A percentile compares a stretch with the other conserved stretches of the same genome.
phyloP scores from a whole-genome alignment of 805 yeast genomes.

The Metschnikowia noctiluminum region DNA sequence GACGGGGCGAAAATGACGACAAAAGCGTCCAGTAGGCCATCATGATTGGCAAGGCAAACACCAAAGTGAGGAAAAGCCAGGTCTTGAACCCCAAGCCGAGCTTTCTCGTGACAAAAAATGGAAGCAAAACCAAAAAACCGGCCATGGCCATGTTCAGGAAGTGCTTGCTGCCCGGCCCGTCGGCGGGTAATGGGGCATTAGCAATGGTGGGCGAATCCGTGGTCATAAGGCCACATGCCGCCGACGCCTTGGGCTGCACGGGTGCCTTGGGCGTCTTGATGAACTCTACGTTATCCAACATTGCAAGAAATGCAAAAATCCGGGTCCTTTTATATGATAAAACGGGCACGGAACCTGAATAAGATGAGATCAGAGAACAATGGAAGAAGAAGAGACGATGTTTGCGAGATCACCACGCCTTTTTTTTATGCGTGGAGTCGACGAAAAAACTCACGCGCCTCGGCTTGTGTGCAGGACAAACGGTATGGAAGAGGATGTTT shows the following conservation, averaged over 20 bases:
- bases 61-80: slow-evolving; percentile 54
- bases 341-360: too few relatives aligned
- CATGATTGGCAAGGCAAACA: slow-evolving; percentile 65
- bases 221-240: slow-evolving; percentile 36
- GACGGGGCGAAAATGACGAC: slow-evolving; percentile 75
- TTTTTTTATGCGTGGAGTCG: background rate
- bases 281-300: slow-evolving; percentile 48
- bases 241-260: slow-evolving; percentile 27
- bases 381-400: background rate
- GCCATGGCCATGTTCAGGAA: slow-evolving; percentile 61
- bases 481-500: too few relatives aligned
- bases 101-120: slow-evolving; percentile 59
- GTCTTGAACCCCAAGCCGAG: slow-evolving; percentile 69
- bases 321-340: too few relatives aligned
- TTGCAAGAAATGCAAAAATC: slow-evolving; percentile 10
- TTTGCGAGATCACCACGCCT: too few relatives aligned
- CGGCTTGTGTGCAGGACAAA: background rate
- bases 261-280: slow-evolving; percentile 57
- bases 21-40: slow-evolving; percentile 79
- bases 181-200: slow-evolving; percentile 87
- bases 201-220: slow-evolving; percentile 64
- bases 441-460: background rate
- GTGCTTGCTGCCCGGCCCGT: slow-evolving; percentile 80
- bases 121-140: slow-evolving; percentile 51
- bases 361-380: background rate